Evolutionary conservation across 192 early-diverging fungal species (phyloP).

Genomic region (Coemansia sp.): DNA sequence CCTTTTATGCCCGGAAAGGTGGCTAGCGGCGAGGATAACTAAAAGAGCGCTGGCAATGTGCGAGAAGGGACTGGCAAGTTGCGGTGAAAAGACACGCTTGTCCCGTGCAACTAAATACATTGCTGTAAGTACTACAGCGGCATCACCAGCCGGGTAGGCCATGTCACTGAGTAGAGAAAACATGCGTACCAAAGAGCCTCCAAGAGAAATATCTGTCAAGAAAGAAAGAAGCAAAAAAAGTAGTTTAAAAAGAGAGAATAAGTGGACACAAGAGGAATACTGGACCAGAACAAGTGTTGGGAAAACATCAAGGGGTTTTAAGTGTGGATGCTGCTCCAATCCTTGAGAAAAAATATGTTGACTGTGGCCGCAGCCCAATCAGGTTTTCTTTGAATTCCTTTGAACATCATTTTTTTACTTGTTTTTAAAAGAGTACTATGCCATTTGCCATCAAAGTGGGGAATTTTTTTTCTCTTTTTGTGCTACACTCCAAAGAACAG

Average conservation of each 20-base stretch:
- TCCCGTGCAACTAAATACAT: background rate
- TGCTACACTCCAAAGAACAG: background rate
- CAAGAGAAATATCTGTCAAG: background rate
- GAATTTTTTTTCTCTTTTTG: background rate
- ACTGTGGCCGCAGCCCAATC: background rate
- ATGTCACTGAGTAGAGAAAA: background rate
- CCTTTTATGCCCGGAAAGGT: background rate
- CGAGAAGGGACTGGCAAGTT: background rate
- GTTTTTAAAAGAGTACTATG: background rate
- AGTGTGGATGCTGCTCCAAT: background rate
- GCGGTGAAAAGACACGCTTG: background rate
- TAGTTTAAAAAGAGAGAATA: background rate
- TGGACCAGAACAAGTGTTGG: background rate
- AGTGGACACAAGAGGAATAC: background rate
- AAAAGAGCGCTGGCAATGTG: slow-evolving; percentile 9
- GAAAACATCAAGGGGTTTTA: background rate
- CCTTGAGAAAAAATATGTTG: background rate
- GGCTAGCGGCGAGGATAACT: slow-evolving; percentile 3
- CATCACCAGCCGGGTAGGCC: background rate
- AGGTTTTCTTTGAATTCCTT: background rate
- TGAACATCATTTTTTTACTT: background rate
- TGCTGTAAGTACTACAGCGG: background rate
- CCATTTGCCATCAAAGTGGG: background rate
- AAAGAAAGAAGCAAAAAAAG: background rate
- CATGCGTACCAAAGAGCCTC: background rate